These are phyloP conservation scores for Phytophthora chlamydospora DNA, from an alignment of 352 stramenopile species.

Conservation along the genomic window DNA sequence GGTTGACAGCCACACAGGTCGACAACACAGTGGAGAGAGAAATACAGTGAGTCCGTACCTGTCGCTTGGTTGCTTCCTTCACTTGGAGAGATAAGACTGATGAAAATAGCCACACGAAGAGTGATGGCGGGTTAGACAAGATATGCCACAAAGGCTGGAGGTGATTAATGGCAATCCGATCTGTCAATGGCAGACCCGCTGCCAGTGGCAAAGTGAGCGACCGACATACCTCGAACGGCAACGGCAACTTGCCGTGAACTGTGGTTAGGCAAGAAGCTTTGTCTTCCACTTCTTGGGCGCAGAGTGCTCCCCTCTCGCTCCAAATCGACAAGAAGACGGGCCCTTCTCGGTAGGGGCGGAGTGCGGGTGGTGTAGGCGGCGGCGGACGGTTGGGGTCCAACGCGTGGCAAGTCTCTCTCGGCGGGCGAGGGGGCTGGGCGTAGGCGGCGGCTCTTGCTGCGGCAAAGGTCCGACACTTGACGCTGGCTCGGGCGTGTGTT, in stretches of 20 bases:
- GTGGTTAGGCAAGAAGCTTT: slow-evolving; percentile 26
- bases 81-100: neutral
- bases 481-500: slow-evolving; percentile 25
- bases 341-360: slow-evolving; percentile 6
- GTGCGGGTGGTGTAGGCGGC: slow-evolving; percentile 11
- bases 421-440: slow-evolving; percentile 21
- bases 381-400: slow-evolving; percentile 39
- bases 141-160: too few relatives aligned
- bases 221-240: slow-evolving; percentile 18
- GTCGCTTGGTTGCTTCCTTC: slow-evolving; percentile 19
- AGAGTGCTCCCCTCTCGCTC: slow-evolving; percentile 11
- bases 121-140: too few relatives aligned
- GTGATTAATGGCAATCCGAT: too few relatives aligned
- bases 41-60: slow-evolving; percentile 26
- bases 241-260: slow-evolving; percentile 3
- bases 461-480: slow-evolving; percentile 41
- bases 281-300: slow-evolving; percentile 8
- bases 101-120: neutral
- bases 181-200: too few relatives aligned
- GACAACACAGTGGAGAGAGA: neutral
- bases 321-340: slow-evolving; percentile 5
- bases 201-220: neutral
- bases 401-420: slow-evolving; percentile 38
- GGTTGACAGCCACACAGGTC: slow-evolving; percentile 6
- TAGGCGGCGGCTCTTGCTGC: slow-evolving; percentile 2